Base-by-base conservation (phyloP, 176 grass and related monocot species). In the Puya raimondii region DNA sequence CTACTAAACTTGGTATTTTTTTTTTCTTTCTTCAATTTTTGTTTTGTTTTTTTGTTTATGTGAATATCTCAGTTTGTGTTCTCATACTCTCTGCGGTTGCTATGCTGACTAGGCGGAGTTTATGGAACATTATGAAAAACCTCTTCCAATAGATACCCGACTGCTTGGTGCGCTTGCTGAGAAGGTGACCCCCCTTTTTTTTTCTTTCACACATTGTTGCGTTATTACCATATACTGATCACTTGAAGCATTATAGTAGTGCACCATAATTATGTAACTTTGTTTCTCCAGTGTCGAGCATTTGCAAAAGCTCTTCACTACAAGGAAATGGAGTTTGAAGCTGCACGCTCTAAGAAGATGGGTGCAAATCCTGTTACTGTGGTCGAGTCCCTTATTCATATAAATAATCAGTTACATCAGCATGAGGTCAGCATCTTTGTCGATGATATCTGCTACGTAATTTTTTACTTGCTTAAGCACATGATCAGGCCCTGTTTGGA, bases 301-400 rank as follows among this genome's bases (percentile, higher is more conserved):
- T 97, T 87, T 80, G 89, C 93, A 50, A 97, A 97, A 83, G 93
- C 93, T 50, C 89, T 97, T 20, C 93, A 97, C 70, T 97, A 97
- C 74, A 97, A 97, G 81, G 93, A 97, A 92, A 97, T 97, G 89
- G 89, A 97, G 74, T 97, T 97, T 80, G 88, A 92, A 80, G 93
- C 93, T 61, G 84, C 88, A 70, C 88, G 86, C 73, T 90, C 84
- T 17, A 97, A 97, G 74, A 92, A 97, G 74, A 97, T 90, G 84
- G 93, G 93, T 71, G 86, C 93, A 79, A 97, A 90, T 83, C 93
- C 89, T 87, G 89, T 97, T 80, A 88, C 89, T 7, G 89, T 92
- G 33, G 93, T 97, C 14, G 93, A 97, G 64, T 97, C 89, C 53
- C 93, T 97, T 74, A 97, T 97, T 80, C 93, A 97, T 77, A 97